These are phyloP conservation scores for Cytospora piceicola DNA, from an alignment of 2,329 filamentous ascomycete species.

Conservation along the genomic window DNA sequence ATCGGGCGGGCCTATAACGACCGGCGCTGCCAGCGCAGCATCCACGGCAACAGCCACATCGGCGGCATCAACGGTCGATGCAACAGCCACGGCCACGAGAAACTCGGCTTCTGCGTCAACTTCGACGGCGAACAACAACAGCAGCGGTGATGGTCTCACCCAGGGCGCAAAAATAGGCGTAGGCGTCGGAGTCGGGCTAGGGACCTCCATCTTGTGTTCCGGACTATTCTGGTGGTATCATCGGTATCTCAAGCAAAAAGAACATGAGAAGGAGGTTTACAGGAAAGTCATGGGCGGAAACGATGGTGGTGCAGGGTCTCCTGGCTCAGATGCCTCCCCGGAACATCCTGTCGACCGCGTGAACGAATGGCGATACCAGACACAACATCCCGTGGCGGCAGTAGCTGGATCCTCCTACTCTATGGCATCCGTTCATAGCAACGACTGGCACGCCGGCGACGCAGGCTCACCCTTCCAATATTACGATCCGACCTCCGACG, in stretches of 20 bases:
- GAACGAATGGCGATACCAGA: slow-evolving; percentile 12
- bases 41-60: slow-evolving; percentile 1
- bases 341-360: slow-evolving; percentile 3
- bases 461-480: slow-evolving; percentile 7
- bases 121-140: not conserved
- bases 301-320: not conserved
- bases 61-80: not conserved
- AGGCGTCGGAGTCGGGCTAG: slow-evolving; percentile 13
- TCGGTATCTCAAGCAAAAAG: slow-evolving; percentile 14
- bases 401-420: slow-evolving; percentile 4
- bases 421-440: slow-evolving; percentile 4
- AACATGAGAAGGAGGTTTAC: slow-evolving; percentile 19
- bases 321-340: not conserved
- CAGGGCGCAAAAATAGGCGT: slow-evolving; percentile 7
- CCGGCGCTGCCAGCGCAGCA: not conserved
- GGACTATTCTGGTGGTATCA: slow-evolving; percentile 17
- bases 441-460: slow-evolving; percentile 6
- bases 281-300: slow-evolving; percentile 4
- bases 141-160: slow-evolving; percentile 1
- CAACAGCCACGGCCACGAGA: not conserved
- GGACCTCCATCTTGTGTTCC: not conserved
- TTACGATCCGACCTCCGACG: slow-evolving; percentile 10
- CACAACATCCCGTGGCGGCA: slow-evolving; percentile 1
- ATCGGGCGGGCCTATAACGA: not conserved
- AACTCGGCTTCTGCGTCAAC: not conserved